Evolutionary conservation across 805 yeast species (phyloP).

Genomic region (Wickerhamiella musiphila): DNA sequence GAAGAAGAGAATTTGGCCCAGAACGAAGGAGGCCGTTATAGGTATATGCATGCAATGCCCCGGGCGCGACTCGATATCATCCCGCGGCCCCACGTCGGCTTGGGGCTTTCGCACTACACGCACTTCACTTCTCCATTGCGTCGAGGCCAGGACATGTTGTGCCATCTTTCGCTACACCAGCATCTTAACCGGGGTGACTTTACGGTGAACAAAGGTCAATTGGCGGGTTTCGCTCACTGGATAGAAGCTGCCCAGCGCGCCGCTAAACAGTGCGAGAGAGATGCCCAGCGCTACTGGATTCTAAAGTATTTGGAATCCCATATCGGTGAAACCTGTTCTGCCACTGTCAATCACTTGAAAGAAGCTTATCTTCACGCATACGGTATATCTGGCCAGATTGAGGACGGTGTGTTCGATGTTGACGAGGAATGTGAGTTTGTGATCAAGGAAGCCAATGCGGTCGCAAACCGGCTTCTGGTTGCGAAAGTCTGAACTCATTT

Average conservation of each 20-base stretch:
- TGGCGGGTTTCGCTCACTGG: slow-evolving; percentile 3
- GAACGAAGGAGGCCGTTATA: no score
- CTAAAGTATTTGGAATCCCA: neutral
- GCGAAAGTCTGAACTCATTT: no score
- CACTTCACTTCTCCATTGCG: slow-evolving; percentile 83
- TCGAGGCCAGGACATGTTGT: slow-evolving; percentile 61
- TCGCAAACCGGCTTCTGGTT: neutral
- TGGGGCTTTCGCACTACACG: slow-evolving; percentile 46
- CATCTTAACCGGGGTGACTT: slow-evolving; percentile 18
- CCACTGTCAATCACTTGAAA: no score
- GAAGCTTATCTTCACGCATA: no score
- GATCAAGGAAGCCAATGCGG: slow-evolving; percentile 1
- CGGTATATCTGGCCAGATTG: no score
- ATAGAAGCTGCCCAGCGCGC: slow-evolving; percentile 1
- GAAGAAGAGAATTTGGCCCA: neutral
- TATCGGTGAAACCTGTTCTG: no score
- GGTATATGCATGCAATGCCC: no score
- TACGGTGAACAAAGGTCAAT: slow-evolving; percentile 4
- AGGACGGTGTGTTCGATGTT: neutral
- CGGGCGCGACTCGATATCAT: slow-evolving; percentile 33
- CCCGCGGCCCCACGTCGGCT: slow-evolving; percentile 37
- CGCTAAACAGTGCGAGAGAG: neutral
- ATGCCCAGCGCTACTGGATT: slow-evolving; percentile 1
- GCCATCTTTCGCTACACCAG: slow-evolving; percentile 59
- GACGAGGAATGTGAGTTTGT: neutral